A percentile compares a stretch with the other conserved stretches of the same genome.
These are phyloP conservation scores for Poteriospumella lacustris DNA, from an alignment of 108 stramenopile genomes.

Conservation along the genomic window DNA sequence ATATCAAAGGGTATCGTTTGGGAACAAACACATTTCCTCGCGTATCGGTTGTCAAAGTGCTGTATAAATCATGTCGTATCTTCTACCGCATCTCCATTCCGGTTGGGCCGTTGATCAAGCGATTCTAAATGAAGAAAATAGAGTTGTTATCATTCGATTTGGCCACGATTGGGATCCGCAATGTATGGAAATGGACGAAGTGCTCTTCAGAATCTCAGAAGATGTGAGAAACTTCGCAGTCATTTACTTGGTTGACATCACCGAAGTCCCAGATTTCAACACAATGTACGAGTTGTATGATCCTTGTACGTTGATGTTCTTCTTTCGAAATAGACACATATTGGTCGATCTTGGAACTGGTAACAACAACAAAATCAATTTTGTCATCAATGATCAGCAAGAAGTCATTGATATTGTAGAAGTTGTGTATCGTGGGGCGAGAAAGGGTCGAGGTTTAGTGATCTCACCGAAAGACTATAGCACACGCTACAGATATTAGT, in stretches of 20 bases:
- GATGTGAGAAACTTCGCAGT: constrained; percentile 97
- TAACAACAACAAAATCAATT: constrained; percentile 99
- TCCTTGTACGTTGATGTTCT: constrained; percentile 95
- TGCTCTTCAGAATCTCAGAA: constrained; percentile 76
- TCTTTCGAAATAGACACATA: constrained; percentile 88
- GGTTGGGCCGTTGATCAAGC: constrained; percentile 99
- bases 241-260: constrained; percentile 92
- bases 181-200: constrained; percentile 97
- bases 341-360: constrained; percentile 98
- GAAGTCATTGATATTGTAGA: constrained; percentile 98
- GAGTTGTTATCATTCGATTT: constrained; percentile 94
- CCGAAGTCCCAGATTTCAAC: constrained; percentile 92
- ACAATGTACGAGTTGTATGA: constrained; percentile 97
- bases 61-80: constrained; percentile 69
- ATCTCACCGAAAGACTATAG: constrained; percentile 97
- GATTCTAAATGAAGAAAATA: constrained; percentile 92
- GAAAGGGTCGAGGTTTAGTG: constrained; percentile 92
- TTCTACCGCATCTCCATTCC: constrained; percentile 84
- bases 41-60: no score
- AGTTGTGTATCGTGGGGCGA: constrained; percentile 88
- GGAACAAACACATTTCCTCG: no score
- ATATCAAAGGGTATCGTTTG: no score
- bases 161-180: constrained; percentile 89
- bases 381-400: constrained; percentile 90
- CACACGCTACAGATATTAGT: constrained; percentile 79